phyloP scores from a whole-genome alignment of 306 rosid species.

The Alnus glutinosa region DNA sequence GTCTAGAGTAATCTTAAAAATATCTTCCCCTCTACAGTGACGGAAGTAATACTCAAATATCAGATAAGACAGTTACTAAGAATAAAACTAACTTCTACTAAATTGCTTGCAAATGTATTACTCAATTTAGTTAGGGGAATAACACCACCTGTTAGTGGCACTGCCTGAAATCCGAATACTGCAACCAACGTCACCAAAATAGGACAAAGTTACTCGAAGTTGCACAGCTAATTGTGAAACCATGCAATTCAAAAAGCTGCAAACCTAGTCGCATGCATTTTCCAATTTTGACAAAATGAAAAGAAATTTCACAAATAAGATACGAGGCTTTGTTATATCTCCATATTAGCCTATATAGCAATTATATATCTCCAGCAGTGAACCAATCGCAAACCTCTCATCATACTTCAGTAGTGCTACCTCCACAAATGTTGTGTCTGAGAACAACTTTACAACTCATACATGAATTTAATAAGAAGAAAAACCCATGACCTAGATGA shows the following conservation, averaged over 20 bases:
- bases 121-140: not conserved
- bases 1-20: not conserved
- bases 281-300: not conserved
- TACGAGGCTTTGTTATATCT: not conserved
- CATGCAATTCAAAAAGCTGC: not conserved
- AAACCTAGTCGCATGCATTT: not conserved
- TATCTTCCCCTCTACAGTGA: not conserved
- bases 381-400: slow-evolving; percentile 19
- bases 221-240: not conserved
- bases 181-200: not conserved
- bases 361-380: not conserved
- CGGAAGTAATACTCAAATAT: not conserved
- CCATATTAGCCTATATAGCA: not conserved
- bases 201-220: not conserved
- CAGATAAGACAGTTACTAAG: not conserved
- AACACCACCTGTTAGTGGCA: not conserved
- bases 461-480: slow-evolving; percentile 8
- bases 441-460: not conserved
- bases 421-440: not conserved
- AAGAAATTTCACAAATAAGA: not conserved
- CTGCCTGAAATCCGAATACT: not conserved
- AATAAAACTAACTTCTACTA: not conserved
- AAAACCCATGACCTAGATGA: slow-evolving; percentile 8
- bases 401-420: not conserved
- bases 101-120: not conserved